A percentile compares a stretch with the other conserved stretches of the same genome.
phyloP scores from a whole-genome alignment of 2,329 filamentous ascomycete genomes.

The Anthostomella pinea region DNA sequence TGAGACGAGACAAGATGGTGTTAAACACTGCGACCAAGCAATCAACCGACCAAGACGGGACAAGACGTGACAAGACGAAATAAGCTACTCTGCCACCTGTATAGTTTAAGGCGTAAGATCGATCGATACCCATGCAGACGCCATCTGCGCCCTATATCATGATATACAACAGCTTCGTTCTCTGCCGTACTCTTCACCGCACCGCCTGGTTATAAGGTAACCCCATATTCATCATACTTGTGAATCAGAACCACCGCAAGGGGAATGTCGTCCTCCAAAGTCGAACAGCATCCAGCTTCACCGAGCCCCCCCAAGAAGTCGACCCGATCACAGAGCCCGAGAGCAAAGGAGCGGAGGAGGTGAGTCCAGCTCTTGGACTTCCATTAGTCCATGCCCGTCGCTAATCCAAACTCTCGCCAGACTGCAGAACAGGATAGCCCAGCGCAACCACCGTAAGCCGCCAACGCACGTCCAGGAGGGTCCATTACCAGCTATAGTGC shows the following conservation, averaged over 20 bases:
- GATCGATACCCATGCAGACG: no score
- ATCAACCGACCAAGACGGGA: no score
- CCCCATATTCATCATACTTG: background rate
- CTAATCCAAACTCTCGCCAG: no score
- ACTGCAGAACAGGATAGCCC: conserved; percentile 3
- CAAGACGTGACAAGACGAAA: no score
- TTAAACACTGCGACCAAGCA: no score
- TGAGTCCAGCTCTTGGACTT: background rate
- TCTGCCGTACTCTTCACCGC: no score
- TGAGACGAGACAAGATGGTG: no score
- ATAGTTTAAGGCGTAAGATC: no score
- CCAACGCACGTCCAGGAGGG: background rate
- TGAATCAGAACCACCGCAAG: background rate
- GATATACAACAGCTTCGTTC: no score
- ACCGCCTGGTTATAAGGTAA: background rate
- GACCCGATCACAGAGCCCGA: conserved; percentile 4
- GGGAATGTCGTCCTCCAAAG: conserved; percentile 1
- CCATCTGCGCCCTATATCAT: no score
- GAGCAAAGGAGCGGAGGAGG: conserved; percentile 4
- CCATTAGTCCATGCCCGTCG: background rate
- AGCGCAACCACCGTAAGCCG: conserved; percentile 4
- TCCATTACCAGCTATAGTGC: background rate
- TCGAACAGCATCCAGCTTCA: conserved; percentile 1
- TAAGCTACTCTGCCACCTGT: no score
- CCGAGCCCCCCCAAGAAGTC: conserved; percentile 1